Evolutionary conservation across 1,284 basidiomycete species (phyloP).

Genomic region (Sanghuangporus sanghuang): DNA sequence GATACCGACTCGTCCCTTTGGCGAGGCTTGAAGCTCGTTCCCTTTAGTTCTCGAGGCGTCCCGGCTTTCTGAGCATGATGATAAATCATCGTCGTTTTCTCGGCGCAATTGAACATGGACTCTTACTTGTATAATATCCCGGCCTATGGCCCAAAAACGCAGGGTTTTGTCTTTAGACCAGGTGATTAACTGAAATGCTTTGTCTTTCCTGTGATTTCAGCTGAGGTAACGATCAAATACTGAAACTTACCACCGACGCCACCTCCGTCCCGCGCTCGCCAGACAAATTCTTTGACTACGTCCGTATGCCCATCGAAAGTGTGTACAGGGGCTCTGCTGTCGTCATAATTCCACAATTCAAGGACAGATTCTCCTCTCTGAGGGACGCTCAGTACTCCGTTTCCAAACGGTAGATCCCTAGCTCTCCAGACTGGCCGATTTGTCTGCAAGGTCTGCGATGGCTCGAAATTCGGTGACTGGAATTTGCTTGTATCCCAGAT

Average conservation of each 20-base stretch:
- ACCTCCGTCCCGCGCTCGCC: conserved; percentile 60
- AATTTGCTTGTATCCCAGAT: conserved; percentile 58
- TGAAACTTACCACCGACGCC: conserved; percentile 33
- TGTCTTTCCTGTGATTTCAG: conserved; percentile 39
- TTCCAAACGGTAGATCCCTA: conserved; percentile 87
- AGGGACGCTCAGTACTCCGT: conserved; percentile 84
- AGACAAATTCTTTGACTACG: conserved; percentile 97
- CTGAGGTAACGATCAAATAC: not conserved
- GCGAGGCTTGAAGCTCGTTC: conserved; percentile 1
- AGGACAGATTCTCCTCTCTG: conserved; percentile 84
- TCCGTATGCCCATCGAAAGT: conserved; percentile 87
- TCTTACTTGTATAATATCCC: conserved; percentile 61
- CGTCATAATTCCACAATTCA: conserved; percentile 73
- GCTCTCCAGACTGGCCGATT: conserved; percentile 94
- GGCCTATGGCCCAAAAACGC: conserved; percentile 85
- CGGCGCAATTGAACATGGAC: not conserved
- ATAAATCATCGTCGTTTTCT: not conserved
- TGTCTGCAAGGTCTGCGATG: conserved; percentile 64
- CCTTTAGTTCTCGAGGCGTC: not conserved
- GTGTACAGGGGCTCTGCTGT: conserved; percentile 54
- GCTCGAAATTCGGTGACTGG: conserved; percentile 29
- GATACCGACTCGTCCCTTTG: conserved; percentile 32
- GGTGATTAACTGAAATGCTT: conserved; percentile 89
- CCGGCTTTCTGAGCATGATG: conserved; percentile 23
- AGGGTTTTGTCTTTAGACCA: conserved; percentile 96